Base-by-base conservation (phyloP, 2,329 filamentous ascomycete species). In the Sporothrix schenckii region DNA sequence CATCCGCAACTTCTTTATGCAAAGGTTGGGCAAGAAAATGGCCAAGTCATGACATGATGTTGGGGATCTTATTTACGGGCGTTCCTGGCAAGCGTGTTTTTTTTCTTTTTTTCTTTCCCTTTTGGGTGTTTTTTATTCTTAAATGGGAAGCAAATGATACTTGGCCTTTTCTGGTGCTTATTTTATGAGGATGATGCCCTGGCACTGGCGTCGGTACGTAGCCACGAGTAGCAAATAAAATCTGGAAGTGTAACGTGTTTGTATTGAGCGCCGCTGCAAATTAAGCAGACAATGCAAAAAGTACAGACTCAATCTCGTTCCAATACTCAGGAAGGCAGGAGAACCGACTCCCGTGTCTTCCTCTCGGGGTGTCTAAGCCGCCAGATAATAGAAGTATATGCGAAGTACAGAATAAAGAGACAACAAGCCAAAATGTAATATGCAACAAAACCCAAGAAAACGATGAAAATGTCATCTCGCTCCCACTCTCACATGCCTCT, bases 1-100 rank as follows among this genome's bases (percentile, higher is more conserved):
- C 56, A 74, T 75, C 9, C 72, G 71, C 50, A 72, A 69, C 7
- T 73, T 75, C 65, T 74, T 75, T 10, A 11, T 68, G 47, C 66
- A 71, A 52, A 56, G 41, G 53, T 53, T 70, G 34, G 58, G 70
- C 21, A 72, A 70, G 6, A 69, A 69, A 50, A 44, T 27, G 34
- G 61, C 11, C 9, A 52, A 19, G 11, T 47, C 9, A 60, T 44
- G 16, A 13, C 4, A 41, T 50, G 9, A 44, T 63, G 58, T 47
- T 27, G 39, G 11, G 3, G 2, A 44, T 27, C 44, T 34, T 50
- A n/a, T 19, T 44, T 47, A 30, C 7, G 16, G 61, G 61, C 44
- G 44, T 65, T 65, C 34, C 6, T 65, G 50, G 61, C 61, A 65
- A 65, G 61, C 61, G 61, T 44, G 39, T 27, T 34, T 24, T 11